These are phyloP conservation scores for Coemansia sp. DNA, from an alignment of 192 early-diverging fungal genomes.

Conservation along the genomic window DNA sequence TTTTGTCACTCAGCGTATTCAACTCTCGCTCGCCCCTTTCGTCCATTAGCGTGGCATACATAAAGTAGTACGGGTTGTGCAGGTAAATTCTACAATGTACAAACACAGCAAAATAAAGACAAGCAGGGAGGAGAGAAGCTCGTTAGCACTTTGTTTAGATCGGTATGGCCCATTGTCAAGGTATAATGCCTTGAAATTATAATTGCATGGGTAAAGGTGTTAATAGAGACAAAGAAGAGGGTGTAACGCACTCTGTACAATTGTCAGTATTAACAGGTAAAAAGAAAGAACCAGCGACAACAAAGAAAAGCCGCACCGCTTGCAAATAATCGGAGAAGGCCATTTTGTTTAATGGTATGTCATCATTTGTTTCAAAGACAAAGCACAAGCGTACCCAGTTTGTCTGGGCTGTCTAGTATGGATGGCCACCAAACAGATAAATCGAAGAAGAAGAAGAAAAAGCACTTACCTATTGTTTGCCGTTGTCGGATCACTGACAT, in stretches of 20 bases:
- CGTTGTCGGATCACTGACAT: slow-evolving; percentile 41
- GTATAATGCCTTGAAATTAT: neutral
- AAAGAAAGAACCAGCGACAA: neutral
- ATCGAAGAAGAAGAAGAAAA: neutral
- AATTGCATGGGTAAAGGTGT: neutral
- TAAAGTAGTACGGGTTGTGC: slow-evolving; percentile 94
- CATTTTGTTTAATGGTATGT: neutral
- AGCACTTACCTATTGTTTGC: slow-evolving; percentile 48
- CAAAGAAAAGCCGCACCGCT: neutral
- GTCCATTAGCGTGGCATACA: slow-evolving; percentile 90
- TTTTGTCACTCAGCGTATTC: slow-evolving; percentile 85
- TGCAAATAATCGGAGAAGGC: neutral
- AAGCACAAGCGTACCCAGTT: neutral
- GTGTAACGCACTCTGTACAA: neutral
- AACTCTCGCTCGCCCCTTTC: slow-evolving; percentile 81
- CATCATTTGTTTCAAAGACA: neutral
- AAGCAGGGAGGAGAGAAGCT: neutral
- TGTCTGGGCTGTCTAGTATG: neutral
- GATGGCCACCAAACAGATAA: neutral
- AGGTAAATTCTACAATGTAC: slow-evolving; percentile 36
- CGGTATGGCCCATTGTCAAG: neutral
- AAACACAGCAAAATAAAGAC: neutral
- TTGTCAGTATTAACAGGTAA: neutral
- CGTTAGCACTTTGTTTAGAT: neutral
- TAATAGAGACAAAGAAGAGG: neutral